A percentile compares a stretch with the other conserved stretches of the same genome.
These are phyloP conservation scores for Neofusicoccum parvum DNA, from an alignment of 2,329 filamentous ascomycete species.

Conservation along the genomic window DNA sequence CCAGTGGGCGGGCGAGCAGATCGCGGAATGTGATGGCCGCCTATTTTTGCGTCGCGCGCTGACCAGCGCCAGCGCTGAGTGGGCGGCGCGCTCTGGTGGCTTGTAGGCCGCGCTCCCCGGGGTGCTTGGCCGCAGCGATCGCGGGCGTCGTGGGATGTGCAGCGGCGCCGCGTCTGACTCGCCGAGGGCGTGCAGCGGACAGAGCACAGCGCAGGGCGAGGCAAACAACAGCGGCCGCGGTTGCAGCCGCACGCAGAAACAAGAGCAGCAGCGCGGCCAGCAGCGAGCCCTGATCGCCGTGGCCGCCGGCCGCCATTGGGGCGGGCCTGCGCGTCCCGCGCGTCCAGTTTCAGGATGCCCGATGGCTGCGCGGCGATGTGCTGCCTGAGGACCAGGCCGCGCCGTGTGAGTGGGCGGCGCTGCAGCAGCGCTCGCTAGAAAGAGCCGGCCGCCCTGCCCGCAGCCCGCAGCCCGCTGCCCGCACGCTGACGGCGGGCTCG, in stretches of 20 bases:
- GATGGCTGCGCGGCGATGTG: constrained; percentile 2
- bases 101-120: not conserved
- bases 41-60: constrained; percentile 10
- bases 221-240: not conserved
- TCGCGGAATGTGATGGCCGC: not conserved
- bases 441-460: not conserved
- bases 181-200: not conserved
- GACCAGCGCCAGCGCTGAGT: not conserved
- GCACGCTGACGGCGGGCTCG: not conserved
- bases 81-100: not conserved
- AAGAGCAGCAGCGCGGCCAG: not conserved
- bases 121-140: not conserved
- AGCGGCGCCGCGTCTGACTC: not conserved
- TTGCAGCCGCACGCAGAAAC: constrained; percentile 13
- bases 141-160: not conserved
- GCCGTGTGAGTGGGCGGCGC: not conserved
- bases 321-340: not conserved
- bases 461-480: not conserved
- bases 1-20: not conserved
- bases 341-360: not conserved
- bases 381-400: not conserved
- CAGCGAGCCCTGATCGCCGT: not conserved
- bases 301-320: not conserved
- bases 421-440: not conserved
- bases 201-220: too few relatives aligned